Base-by-base conservation (phyloP, 257 asterid genomes). In the Voacanga thouarsii region DNA sequence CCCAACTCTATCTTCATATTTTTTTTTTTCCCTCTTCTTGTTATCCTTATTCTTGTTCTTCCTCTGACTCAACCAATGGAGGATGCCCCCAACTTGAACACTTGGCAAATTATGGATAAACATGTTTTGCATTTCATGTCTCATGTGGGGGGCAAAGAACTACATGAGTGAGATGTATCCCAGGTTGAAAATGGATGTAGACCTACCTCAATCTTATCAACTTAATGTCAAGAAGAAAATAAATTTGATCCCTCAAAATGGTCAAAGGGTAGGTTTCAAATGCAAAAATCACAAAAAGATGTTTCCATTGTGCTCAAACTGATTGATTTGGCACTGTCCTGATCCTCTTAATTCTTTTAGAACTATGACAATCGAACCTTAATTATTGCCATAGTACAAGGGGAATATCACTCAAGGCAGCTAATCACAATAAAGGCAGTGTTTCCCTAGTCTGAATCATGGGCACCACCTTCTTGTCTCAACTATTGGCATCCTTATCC, bases 331-430 rank as follows among this genome's bases (percentile, higher is more conserved):
- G 26, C 26, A 57, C 50, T 75, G 70, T 75, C 70, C 28, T 75
- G 9, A 57, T 74, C 78, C 56, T 7, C 41, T 57, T 23, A 59
- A 37, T 41, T 75, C 78, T 57, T 56, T 39, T 57, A n/a, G n/a
- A 74, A 57, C 56, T 6, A 57, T 41, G 59, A 57, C 59, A 75
- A 41, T 15, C 11, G 19, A 75, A 75, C 44, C 57, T 59, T 60
- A 75, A 61, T 60, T 61, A 60, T 75, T 75, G 71, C 71, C 43
- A 60, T 3, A 59, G 56, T 59, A 59, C 78, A 75, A 75, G 57
- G 23, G 45, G 71, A 45, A 26, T 23, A 26, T 55, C 15, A 21
- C 66, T 51, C 50, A 51, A 72, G 51, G 24, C 12, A 37, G 15
- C 18, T 55, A 73, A n/a, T 67, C 44, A 74, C 33, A 26, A 21